phyloP scores from a whole-genome alignment of 352 stramenopile species.

The Phytophthora europaea region DNA sequence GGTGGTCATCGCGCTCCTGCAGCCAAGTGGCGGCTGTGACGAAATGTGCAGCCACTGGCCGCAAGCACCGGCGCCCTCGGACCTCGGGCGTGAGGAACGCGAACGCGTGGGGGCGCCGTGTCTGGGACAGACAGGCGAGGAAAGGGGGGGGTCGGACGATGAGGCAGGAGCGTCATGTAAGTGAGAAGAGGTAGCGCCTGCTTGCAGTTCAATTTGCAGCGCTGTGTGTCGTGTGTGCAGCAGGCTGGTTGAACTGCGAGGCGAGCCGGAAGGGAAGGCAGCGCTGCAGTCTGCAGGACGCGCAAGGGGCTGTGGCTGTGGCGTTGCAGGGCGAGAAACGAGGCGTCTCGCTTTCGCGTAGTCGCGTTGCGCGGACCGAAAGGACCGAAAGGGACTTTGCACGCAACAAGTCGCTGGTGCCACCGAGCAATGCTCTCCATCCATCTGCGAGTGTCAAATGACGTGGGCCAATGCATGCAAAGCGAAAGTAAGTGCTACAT shows the following conservation, averaged over 20 bases:
- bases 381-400: background rate
- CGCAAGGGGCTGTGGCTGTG: background rate
- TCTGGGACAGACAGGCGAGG: slow-evolving; percentile 13
- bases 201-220: slow-evolving; percentile 1
- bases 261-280: background rate
- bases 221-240: slow-evolving; percentile 1
- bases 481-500: background rate
- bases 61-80: background rate
- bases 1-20: slow-evolving; percentile 21
- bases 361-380: slow-evolving; percentile 2
- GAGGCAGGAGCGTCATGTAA: background rate
- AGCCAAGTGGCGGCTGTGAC: slow-evolving; percentile 14
- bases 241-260: slow-evolving; percentile 14
- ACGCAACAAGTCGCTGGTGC: background rate
- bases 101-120: background rate
- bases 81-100: background rate
- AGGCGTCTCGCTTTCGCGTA: slow-evolving; percentile 22
- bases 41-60: slow-evolving; percentile 12
- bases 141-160: slow-evolving; percentile 14
- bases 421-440: background rate
- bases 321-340: slow-evolving; percentile 14
- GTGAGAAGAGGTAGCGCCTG: background rate
- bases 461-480: background rate
- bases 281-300: background rate
- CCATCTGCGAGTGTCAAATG: background rate